Base-by-base conservation (phyloP, 1,284 basidiomycete genomes). In the Psilocybe mexicana region DNA sequence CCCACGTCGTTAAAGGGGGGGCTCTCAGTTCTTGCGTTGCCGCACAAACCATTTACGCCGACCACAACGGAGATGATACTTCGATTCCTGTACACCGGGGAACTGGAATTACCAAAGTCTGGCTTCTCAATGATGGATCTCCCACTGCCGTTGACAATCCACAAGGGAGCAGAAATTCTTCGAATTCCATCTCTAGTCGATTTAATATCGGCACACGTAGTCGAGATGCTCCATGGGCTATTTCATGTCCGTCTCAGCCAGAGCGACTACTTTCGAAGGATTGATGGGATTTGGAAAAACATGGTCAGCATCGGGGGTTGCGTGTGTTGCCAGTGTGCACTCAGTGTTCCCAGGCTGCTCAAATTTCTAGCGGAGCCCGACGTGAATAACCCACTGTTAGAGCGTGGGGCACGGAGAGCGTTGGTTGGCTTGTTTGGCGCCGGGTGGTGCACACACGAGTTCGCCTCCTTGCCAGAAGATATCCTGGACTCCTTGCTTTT, bases 371-470 rank as follows among this genome's bases (percentile, higher is more conserved):
- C 42, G 12, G 50, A 42, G 14, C 38, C 38, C 1, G 38, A 30
- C 18, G n/a, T 52, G 2, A 14, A 26, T 2, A 36, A 52, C 25
- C 23, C 14, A 14, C 30, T 43, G 26, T 18, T 52, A 18, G 50
- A 52, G 40, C 38, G 40, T 3, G 50, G 50, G 2, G 38, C 40
- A 10, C 50, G 50, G 23, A 8, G 50, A 33, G 50, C 50, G 14
- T 23, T 52, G 18, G 38, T 52, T 14, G 50, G 36, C 12, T 25
- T 52, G 38, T 52, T 52, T 43, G 50, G 50, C 26, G 36, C 26
- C 6, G 40, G 40, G 14, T 52, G 50, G 50, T 52, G 50, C 23
- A 52, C 50, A 11, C 24, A 43, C 26, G 50, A 52, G 26, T 30
- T 52, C 23, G 50, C 24, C 8, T 28, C 24, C 0, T n/a, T 52